Evolutionary conservation across 208 protist species (phyloP), one percentile per base, ranked within the genome.

Genomic region (Trypanosoma avium): DNA sequence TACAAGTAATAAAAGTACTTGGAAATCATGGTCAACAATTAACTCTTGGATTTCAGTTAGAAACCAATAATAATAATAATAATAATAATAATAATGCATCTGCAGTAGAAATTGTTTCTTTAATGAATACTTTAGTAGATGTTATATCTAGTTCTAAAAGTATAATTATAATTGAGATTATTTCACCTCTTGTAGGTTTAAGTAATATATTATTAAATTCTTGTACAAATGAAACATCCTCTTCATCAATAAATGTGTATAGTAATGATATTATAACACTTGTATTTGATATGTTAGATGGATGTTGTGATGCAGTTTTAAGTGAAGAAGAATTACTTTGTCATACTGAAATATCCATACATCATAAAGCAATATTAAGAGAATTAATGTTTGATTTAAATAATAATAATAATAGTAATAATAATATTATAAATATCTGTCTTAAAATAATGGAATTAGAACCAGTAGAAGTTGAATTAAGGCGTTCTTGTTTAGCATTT

Each of bases 271-370:
- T 77, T 42, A 69, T 54, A 43, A 77, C 79, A 62, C 65, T 85
- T 33, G 62, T 73, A 19, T 56, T 88, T 36, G 78, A 88, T 49
- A 67, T 88, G n/a, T 50, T 88, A 21, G 81, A 81, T 58, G 70
- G 53, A 33, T 67, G 66, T 36, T 88, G 78, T 49, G 73, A 75
- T 56, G 67, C 68, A 22, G 26, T 81, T 19, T 17, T 88, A n/a
- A 56, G 33, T 56, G 64, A 70, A 4, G 17, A 59, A 19, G 50
- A 58, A 29, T 15, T 50, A 4, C 42, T 61, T 1, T 53, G 45
- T 40, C 9, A 29, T 15, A 52, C 29, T 12, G 35, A 56, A 2
- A 19, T 27, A 17, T 61, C 54, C 17, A 17, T 21, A 6, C 22
- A 38, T 29, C 42, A 3, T 19, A 15, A 10, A n/a, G 21, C 12